These are phyloP conservation scores for Globisporangium abappressorium DNA, from an alignment of 352 stramenopile species.

Conservation along the genomic window DNA sequence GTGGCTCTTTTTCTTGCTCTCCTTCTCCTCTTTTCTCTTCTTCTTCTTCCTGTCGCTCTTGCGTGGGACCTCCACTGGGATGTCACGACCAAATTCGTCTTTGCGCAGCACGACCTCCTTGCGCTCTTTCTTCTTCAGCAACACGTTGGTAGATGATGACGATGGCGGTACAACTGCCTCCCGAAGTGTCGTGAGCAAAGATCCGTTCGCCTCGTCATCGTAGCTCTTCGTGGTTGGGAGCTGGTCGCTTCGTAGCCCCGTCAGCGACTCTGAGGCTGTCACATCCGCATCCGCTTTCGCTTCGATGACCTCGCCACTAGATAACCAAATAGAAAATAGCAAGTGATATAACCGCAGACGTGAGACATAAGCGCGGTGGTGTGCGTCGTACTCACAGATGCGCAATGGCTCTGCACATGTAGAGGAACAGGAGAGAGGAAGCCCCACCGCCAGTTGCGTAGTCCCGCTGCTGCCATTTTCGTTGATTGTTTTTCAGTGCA, in stretches of 20 bases:
- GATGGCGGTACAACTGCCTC: not conserved
- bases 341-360: not conserved
- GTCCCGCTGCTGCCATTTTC: conserved; percentile 5
- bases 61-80: conserved; percentile 24
- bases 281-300: conserved; percentile 12
- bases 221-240: not conserved
- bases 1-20: conserved; percentile 22
- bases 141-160: not conserved
- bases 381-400: too few species aligned
- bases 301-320: conserved; percentile 31
- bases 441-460: conserved; percentile 36
- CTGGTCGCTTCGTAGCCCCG: not conserved
- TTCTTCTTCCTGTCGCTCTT: conserved; percentile 24
- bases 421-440: not conserved
- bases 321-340: not conserved
- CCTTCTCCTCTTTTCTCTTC: conserved; percentile 16
- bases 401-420: not conserved
- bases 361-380: not conserved
- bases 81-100: conserved; percentile 80
- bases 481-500: not conserved
- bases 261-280: not conserved
- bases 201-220: conserved; percentile 9
- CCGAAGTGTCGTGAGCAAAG: not conserved
- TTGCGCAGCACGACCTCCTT: conserved; percentile 32
- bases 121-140: conserved; percentile 25